A percentile compares a stretch with the other conserved stretches of the same genome.
Conservation (phyloP, 306 rosid genomes). For the Quercus ilex region DNA sequence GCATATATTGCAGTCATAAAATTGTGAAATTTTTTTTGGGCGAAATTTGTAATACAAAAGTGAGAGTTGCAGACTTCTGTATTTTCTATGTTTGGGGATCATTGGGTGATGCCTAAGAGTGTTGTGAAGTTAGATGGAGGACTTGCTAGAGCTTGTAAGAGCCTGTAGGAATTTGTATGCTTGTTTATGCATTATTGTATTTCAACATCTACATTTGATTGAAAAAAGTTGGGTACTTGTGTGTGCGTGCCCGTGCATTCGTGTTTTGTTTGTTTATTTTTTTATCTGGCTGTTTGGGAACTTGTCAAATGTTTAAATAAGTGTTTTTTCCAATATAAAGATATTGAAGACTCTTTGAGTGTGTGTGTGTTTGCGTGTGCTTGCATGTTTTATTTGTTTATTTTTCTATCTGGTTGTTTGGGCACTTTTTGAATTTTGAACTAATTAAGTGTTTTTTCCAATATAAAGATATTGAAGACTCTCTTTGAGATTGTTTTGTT, state of each 20-base stretch:
- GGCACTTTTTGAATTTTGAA: background rate
- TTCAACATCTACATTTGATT: too few species aligned
- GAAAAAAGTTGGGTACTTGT: too few species aligned
- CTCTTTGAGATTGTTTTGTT: slow-evolving; percentile 59
- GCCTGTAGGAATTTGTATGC: too few species aligned
- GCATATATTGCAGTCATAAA: too few species aligned
- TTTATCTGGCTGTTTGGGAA: background rate
- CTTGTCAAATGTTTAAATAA: background rate
- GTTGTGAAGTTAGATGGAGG: too few species aligned
- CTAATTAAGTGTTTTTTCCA: background rate
- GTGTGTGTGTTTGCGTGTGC: background rate
- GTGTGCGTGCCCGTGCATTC: background rate
- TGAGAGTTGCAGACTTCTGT: too few species aligned
- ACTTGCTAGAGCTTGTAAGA: too few species aligned
- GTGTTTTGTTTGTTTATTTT: background rate
- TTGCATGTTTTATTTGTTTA: background rate
- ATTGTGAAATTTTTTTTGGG: too few species aligned
- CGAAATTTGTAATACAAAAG: too few species aligned
- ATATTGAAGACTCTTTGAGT: slow-evolving; percentile 44
- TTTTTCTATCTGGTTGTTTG: background rate
- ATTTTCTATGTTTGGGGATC: too few species aligned
- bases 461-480: slow-evolving; percentile 50
- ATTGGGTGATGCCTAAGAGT: too few species aligned
- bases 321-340: slow-evolving; percentile 13
- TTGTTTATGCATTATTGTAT: too few species aligned